Evolutionary conservation across 2,329 filamentous ascomycete species (phyloP), one percentile per base, ranked within the genome.

Genomic region (Pyrenophora seminiperda): DNA sequence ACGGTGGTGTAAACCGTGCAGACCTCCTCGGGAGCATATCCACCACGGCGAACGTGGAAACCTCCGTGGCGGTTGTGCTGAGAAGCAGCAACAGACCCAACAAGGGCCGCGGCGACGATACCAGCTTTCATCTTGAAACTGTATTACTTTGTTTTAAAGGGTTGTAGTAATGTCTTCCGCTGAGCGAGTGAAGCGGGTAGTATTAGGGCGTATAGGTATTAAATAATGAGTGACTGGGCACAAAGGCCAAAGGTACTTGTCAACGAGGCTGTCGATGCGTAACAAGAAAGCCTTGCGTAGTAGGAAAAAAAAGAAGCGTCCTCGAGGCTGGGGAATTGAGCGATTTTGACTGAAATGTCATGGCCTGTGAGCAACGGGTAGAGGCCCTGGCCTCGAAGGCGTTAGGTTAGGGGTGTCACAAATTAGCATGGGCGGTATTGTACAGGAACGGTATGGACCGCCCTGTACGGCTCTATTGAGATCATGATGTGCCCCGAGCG

Each of bases 131-230:
- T 94, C 33, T 70, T 88, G 78, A 71, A 34, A 63, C 62, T 72
- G 65, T 63, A 70, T 70, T 62, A 62, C 65, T 50, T 52, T 59
- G 63, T 61, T 62, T 60, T 51, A 45, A 54, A 48, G 59, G 41
- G 41, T 50, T 50, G 50, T 47, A 54, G 53, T 39, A 57, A 47
- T 62, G 42, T 79, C 30, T 85, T 83, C 89, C 88, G 89, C 89
- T 91, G 78, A 92, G 91, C 75, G 89, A 90, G 85, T 90, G 88
- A 90, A 90, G 87, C 87, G 86, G 60, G 50, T 54, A 86, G 87
- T 56, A 53, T 62, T 52, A 52, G 39, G 49, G 59, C 63, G 30
- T 66, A 62, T 50, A 49, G 24, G 24, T 27, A 27, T 56, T 56
- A 31, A 41, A 51, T 70, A 72, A 72, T 58, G 69, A 72, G 63